Percentiles rank a stretch among this genome's conserved stretches.
Evolutionary conservation across 2,329 filamentous ascomycete genomes (phyloP).

Genomic region (Colletotrichum sp.): DNA sequence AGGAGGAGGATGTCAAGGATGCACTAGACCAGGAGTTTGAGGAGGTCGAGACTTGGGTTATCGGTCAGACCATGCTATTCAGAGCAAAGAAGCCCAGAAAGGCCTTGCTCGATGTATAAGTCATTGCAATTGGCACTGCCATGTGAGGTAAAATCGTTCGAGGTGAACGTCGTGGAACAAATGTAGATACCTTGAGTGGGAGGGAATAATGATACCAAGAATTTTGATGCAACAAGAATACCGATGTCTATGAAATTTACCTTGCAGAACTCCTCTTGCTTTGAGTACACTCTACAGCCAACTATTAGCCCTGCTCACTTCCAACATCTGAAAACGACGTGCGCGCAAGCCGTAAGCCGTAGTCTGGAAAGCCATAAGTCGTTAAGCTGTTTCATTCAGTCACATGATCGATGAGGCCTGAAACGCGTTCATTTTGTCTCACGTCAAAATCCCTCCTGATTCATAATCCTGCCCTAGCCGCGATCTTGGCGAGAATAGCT

Average conservation of each 20-base stretch:
- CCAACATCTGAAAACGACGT: neutral
- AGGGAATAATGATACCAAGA: neutral
- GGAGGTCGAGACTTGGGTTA: slow-evolving; percentile 40
- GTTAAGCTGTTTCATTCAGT: neutral
- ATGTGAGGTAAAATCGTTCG: neutral
- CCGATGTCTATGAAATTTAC: neutral
- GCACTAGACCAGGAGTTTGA: slow-evolving; percentile 39
- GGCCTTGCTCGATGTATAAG: slow-evolving; percentile 20
- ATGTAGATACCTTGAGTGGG: neutral
- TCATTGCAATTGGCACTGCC: neutral
- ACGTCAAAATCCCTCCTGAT: neutral
- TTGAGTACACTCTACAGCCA: neutral
- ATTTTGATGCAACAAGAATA: neutral
- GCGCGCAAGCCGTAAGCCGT: neutral
- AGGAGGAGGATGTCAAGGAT: slow-evolving; percentile 32
- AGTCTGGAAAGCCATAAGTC: neutral
- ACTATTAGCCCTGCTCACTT: neutral
- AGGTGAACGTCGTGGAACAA: neutral
- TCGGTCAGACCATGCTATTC: slow-evolving; percentile 44
- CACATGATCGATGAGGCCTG: neutral
- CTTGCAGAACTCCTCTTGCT: neutral
- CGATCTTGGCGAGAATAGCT: neutral
- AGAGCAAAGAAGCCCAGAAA: slow-evolving; percentile 32
- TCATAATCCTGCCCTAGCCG: neutral
- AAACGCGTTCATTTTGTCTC: neutral